Base-by-base conservation (phyloP, 495 filamentous ascomycete genomes). In the Penicillium desertorum region DNA sequence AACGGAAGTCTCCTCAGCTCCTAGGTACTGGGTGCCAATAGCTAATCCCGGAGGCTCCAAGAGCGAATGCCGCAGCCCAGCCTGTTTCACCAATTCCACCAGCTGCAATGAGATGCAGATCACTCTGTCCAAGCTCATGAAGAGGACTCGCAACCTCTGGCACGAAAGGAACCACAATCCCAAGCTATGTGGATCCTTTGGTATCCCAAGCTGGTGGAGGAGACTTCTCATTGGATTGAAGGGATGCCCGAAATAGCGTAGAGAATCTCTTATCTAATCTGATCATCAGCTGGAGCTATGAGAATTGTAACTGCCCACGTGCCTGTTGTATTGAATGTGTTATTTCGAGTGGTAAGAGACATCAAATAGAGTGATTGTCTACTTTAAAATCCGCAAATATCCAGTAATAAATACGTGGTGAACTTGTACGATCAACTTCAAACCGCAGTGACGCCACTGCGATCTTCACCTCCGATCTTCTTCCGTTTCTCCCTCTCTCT, bases 81-180 rank as follows among this genome's bases (percentile, higher is more conserved):
- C 82, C 81, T 45, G 87, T 70, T 0, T 83, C 83, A 62, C 90
- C 86, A 3, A 92, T 82, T 0, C 87, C 89, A 5, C 89, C 90
- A 1, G 88, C 86, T 2, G 86, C 88, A 45, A 91, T 63, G 3
- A 91, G 57, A 0, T 78, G 72, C 14, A 84, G 69, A 32, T 73
- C 63, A 10, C 14, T 14, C 5, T 59, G 25, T 7, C 50, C 56
- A 2, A 61, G 64, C 5, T 61, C 62, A 6, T 70, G 61, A 32
- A 92, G 54, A 45, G 79, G 67, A 68, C 87, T 83, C 12, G 56
- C 57, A 14, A 82, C 69, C 65, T 87, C 86, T 0, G 83, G 82
- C 3, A 88, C 50, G 11, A 87, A 63, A 12, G 74, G 65, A 14
- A 86, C 53, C 12, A 90, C 61, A 4, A 37, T 36, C 14, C 2